A percentile compares a stretch with the other conserved stretches of the same genome.
Conservation (phyloP, 2,329 filamentous ascomycete species). For the Aureobasidium sp. region DNA sequence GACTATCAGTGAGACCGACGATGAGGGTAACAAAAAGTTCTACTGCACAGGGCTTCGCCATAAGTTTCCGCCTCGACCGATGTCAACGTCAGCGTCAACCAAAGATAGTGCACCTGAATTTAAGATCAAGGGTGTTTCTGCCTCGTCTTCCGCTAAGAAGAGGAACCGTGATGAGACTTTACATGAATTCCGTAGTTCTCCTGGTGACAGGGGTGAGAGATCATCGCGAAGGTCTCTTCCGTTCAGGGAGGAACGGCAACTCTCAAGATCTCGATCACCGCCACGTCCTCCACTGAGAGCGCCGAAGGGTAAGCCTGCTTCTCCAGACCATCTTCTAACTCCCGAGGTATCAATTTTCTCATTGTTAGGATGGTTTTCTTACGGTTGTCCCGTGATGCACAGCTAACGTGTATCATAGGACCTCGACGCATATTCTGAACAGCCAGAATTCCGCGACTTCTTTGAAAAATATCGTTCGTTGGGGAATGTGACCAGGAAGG, state of each 20-base stretch:
- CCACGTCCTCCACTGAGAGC: background rate
- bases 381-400: background rate
- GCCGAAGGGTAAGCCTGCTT: constrained; percentile 14
- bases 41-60: background rate
- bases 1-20: background rate
- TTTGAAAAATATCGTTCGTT: background rate
- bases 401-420: background rate
- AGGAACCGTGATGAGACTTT: background rate
- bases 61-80: background rate
- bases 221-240: background rate
- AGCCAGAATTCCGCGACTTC: background rate
- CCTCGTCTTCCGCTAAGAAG: background rate
- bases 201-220: background rate
- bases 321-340: background rate
- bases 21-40: background rate
- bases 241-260: background rate
- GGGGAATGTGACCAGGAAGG: constrained; percentile 3
- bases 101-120: background rate
- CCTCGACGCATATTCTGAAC: constrained; percentile 2
- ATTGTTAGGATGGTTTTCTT: background rate
- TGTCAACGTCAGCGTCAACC: background rate
- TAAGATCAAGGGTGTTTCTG: background rate
- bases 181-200: background rate
- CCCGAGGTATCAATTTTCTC: constrained; percentile 6
- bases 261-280: constrained; percentile 2